Evolutionary conservation across 192 early-diverging fungal genomes (phyloP).

Genomic region (Coemansia sp.): DNA sequence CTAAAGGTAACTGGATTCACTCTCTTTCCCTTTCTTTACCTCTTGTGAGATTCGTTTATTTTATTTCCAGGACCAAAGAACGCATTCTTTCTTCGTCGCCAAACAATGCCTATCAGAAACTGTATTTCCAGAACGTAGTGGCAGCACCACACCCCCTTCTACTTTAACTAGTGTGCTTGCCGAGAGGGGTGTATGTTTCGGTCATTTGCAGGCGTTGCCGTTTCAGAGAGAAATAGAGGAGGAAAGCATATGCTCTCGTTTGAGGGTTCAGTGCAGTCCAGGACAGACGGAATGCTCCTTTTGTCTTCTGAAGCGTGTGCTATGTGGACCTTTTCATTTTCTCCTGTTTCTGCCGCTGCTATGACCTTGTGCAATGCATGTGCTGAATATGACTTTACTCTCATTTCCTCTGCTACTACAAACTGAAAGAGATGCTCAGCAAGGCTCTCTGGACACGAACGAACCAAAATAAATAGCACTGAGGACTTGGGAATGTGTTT

Average conservation of each 20-base stretch:
- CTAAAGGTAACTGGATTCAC: constrained; percentile 2
- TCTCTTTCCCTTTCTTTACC: constrained; percentile 11
- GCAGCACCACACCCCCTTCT: too few species aligned
- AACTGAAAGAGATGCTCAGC: constrained; percentile 46
- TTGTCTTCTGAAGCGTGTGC: too few species aligned
- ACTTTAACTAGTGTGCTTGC: too few species aligned
- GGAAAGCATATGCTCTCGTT: too few species aligned
- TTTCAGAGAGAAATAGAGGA: too few species aligned
- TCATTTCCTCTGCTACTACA: constrained; percentile 10
- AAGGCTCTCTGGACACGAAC: constrained; percentile 61
- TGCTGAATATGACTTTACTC: background rate
- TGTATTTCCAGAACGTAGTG: constrained; percentile 39
- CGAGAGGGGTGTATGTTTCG: too few species aligned
- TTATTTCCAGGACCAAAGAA: background rate
- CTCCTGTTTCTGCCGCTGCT: too few species aligned
- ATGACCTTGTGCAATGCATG: too few species aligned
- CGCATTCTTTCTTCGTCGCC: constrained; percentile 8
- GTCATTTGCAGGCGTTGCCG: too few species aligned
- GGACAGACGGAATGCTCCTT: too few species aligned
- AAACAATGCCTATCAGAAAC: constrained; percentile 54
- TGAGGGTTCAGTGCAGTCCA: too few species aligned
- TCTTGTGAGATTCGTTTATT: constrained; percentile 22
- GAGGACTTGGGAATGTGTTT: background rate
- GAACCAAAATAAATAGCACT: constrained; percentile 19
- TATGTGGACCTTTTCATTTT: too few species aligned